phyloP scores from a whole-genome alignment of 2,329 filamentous ascomycete species.

The Nothophaeocryptopus gaeumannii region DNA sequence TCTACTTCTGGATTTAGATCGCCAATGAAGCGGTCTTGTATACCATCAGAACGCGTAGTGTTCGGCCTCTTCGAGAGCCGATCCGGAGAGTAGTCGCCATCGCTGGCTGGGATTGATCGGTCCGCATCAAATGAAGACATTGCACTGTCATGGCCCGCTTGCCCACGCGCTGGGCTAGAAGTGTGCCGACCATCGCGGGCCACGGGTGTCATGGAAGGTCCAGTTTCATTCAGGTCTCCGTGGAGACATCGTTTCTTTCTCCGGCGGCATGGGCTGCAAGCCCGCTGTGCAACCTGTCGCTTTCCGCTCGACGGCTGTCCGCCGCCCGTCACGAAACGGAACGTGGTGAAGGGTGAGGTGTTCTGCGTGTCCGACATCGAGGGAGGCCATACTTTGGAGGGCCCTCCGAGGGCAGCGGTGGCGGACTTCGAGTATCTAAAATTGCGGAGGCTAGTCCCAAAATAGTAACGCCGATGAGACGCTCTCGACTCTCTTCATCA shows the following conservation, averaged over 20 bases:
- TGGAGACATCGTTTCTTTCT: slow-evolving; percentile 14
- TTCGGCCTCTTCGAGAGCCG: not conserved
- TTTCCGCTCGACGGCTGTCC: not conserved
- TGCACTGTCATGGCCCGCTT: no score
- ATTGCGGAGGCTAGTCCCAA: no score
- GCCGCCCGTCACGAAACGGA: slow-evolving; percentile 8
- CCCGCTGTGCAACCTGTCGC: slow-evolving; percentile 6
- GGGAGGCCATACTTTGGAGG: no score
- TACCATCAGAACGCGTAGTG: not conserved
- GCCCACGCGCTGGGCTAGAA: no score
- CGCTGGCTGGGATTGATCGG: not conserved
- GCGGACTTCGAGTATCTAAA: no score
- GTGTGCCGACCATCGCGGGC: not conserved
- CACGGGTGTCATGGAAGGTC: not conserved
- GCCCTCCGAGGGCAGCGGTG: no score
- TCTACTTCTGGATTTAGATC: slow-evolving; percentile 15
- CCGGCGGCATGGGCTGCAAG: slow-evolving; percentile 8
- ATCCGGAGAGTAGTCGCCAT: not conserved
- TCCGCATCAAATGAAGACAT: not conserved
- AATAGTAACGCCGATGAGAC: no score
- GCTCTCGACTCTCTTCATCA: no score
- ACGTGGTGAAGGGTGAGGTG: slow-evolving; percentile 3
- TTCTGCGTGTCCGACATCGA: no score
- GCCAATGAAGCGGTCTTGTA: slow-evolving; percentile 13
- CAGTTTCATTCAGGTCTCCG: not conserved